A percentile compares a stretch with the other conserved stretches of the same genome.
Conservation (phyloP, 2,329 filamentous ascomycete species). For the Fusarium clavum region DNA sequence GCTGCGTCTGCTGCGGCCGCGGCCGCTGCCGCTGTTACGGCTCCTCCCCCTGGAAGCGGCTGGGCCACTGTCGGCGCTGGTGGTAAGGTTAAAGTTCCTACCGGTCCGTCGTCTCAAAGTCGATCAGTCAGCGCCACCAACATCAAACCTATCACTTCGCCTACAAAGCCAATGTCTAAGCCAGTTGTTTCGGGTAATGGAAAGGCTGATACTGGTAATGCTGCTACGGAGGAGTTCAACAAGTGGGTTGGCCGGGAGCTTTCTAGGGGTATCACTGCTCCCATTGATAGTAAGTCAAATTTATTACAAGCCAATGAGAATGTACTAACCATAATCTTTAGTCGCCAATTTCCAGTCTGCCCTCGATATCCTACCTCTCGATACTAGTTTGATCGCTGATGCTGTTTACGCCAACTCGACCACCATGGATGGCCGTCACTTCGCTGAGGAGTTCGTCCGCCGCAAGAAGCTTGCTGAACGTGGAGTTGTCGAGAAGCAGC, state of each 20-base stretch:
- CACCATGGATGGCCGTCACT: constrained; percentile 92
- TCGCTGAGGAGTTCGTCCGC: constrained; percentile 93
- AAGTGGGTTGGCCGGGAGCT: constrained; percentile 91
- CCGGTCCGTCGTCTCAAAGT: constrained; percentile 63
- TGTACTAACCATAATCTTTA: constrained; percentile 55
- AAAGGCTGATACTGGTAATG: constrained; percentile 53
- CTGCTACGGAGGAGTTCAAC: constrained; percentile 88
- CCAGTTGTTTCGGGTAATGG: constrained; percentile 58
- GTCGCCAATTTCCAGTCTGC: constrained; percentile 84
- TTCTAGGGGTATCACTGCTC: constrained; percentile 73
- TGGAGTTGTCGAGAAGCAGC: constrained; percentile 83
- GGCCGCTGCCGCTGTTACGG: constrained; percentile 52
- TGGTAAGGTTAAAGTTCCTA: constrained; percentile 86
- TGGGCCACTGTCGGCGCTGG: constrained; percentile 97
- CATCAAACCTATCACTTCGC: constrained; percentile 58
- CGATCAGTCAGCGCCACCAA: constrained; percentile 59
- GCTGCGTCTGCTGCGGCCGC: constrained; percentile 55
- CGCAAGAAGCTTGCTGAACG: constrained; percentile 94
- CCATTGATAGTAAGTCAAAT: constrained; percentile 62
- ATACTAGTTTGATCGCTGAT: constrained; percentile 86
- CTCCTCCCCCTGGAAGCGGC: constrained; percentile 62
- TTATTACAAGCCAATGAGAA: not conserved
- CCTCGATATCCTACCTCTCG: constrained; percentile 79
- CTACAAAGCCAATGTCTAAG: constrained; percentile 64
- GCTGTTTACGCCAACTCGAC: constrained; percentile 87